phyloP scores from a whole-genome alignment of 73 alveolate genomes.

The Tetrahymena malaccensis region DNA sequence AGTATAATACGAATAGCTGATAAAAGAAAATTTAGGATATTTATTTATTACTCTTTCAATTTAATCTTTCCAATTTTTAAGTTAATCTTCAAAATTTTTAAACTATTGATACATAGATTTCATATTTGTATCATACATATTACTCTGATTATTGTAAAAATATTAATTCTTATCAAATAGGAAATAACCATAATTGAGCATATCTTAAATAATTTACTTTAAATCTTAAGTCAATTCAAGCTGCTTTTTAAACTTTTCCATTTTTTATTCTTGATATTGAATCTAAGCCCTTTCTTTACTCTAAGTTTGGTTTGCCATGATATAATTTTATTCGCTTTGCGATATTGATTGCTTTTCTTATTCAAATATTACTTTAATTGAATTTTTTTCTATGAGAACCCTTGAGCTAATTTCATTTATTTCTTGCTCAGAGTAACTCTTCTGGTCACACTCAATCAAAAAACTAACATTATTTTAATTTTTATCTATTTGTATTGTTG shows the following conservation, averaged over 20 bases:
- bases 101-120: background rate
- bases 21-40: background rate
- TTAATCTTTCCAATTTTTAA: background rate
- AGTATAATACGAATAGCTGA: background rate
- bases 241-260: background rate
- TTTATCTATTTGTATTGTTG: background rate
- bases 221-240: background rate
- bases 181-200: background rate
- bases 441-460: background rate
- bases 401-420: background rate
- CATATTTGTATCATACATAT: background rate
- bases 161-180: background rate
- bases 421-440: background rate
- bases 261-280: background rate
- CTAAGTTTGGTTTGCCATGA: background rate
- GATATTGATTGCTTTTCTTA: background rate
- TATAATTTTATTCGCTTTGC: background rate
- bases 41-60: background rate
- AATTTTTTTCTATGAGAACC: background rate
- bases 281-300: background rate
- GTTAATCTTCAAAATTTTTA: background rate
- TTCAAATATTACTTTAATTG: background rate
- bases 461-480: background rate
- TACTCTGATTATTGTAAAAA: background rate
- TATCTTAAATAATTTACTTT: background rate